Base-by-base conservation (phyloP, 345 rosid genomes). In the Acer yangbiense region DNA sequence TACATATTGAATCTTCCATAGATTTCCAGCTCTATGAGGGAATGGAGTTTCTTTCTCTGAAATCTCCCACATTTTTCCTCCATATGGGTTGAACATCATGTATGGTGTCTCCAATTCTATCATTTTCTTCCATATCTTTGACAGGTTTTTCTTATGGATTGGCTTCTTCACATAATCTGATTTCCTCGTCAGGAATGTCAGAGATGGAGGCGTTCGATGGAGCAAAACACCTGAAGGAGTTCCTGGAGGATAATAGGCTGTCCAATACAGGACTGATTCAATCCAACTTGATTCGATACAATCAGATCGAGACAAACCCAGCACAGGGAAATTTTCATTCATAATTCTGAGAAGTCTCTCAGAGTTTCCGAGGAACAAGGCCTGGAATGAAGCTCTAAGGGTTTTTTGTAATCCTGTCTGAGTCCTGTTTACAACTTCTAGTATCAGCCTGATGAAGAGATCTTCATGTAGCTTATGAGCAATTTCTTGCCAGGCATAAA, bases 131-230 rank as follows among this genome's bases (percentile, higher is more conserved):
- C 52, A 58, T 9, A 73, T 43, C 52, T 61, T 52, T 39, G 41
- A 54, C 0, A 73, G 63, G 9, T 52, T 66, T n/a, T 35, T 52
- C 35, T 21, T 73, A 4, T 14, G 46, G 25, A 73, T 60, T 21
- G 67, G 76, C 67, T 73, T 52, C 23, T 41, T 58, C n/a, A 73
- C 76, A 41, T 73, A 73, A 14, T 73, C 76, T 7, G 67, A 73
- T 41, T 60, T 73, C 52, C 67, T 57, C 67, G 60, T 73, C 35
- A 60, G 46, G 13, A 20, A 73, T 3, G 1, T 57, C 4, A 39
- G 50, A 6, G 66, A 10, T 13, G 50, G 35, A 20, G 67, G 76
- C 3, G 35, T 57, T 60, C 76, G 63, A 21, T 39, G 54, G 13
- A 73, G 55, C 54, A 73, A 20, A 6, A 73, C 35, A 11, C 7